Conservation (phyloP, 495 filamentous ascomycete species). For the Aspergillus bridgeri region DNA sequence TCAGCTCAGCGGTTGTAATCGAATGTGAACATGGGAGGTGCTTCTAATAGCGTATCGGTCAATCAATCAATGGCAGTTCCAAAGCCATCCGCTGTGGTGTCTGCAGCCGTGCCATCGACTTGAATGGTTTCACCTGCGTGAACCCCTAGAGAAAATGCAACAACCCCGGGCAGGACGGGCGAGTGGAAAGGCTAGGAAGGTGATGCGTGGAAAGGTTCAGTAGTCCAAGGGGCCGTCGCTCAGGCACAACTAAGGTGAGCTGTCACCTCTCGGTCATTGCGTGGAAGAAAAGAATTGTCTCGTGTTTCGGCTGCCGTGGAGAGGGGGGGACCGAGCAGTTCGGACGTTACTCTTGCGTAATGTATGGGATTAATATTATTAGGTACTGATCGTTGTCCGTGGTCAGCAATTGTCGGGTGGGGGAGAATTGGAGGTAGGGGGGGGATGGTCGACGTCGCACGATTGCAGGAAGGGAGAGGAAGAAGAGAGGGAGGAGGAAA, state of each 20-base stretch:
- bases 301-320: background rate
- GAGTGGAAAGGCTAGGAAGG: background rate
- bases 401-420: background rate
- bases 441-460: background rate
- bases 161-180: no score
- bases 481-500: background rate
- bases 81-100: background rate
- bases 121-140: background rate
- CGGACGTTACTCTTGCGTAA: background rate
- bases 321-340: background rate
- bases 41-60: background rate
- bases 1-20: constrained; percentile 12
- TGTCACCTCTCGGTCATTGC: constrained; percentile 19
- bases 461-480: background rate
- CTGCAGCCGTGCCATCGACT: constrained; percentile 1
- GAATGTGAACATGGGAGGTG: background rate
- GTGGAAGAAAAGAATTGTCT: constrained; percentile 9
- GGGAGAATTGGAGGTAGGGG: background rate
- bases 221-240: background rate
- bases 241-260: constrained; percentile 6
- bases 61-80: background rate
- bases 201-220: background rate
- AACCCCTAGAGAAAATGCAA: background rate
- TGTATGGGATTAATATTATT: background rate
- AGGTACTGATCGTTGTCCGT: background rate